Base-by-base conservation (phyloP, 768 basidiomycete species). In the Leccinum longicurvipes region DNA sequence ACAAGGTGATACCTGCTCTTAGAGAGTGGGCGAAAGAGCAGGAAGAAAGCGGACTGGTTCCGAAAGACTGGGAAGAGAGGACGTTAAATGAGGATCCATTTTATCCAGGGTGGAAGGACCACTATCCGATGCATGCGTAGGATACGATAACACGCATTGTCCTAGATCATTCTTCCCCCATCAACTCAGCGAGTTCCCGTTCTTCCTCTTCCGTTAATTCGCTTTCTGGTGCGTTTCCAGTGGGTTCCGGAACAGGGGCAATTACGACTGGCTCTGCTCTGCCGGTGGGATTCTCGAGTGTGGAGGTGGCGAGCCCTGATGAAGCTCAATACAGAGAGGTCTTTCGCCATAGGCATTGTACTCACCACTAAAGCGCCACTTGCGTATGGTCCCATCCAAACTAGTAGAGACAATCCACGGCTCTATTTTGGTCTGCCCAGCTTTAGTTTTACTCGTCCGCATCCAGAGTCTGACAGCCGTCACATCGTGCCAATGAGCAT, bases 401-500 rank as follows among this genome's bases (percentile, higher is more conserved):
- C 93, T 87, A 0, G 86, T 79, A 56, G 86, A 93, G 34, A 98
- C 71, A 41, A 98, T 78, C 87, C 90, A 94, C 19, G 86, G 83
- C 62, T 92, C 90, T 12, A 82, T 67, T 59, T 74, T 76, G n/a
- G 74, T 77, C 51, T 65, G 71, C 8, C 76, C 77, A 58, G 79
- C 80, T 24, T 73, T 73, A 9, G 75, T 76, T 27, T 71, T 67
- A 7, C 73, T 74, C 52, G 69, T 75, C 27, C 85, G 79, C 61
- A 80, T 73, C 93, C 93, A 97, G 11, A 87, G 73, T 27, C 80
- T 79, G 50, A 98, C 72, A 5, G 81, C 83, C 4, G 83, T 89
- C 15, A 98, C 85, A 62, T 97, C 92, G 61, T 92, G 92, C 83
- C 87, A 92, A 66, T 98, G 96, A 6, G 83, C 94, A 61, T 97